Percentiles rank a stretch among this genome's conserved stretches.
Conservation (phyloP, 768 basidiomycete species). For the Lactarius hatsudake region DNA sequence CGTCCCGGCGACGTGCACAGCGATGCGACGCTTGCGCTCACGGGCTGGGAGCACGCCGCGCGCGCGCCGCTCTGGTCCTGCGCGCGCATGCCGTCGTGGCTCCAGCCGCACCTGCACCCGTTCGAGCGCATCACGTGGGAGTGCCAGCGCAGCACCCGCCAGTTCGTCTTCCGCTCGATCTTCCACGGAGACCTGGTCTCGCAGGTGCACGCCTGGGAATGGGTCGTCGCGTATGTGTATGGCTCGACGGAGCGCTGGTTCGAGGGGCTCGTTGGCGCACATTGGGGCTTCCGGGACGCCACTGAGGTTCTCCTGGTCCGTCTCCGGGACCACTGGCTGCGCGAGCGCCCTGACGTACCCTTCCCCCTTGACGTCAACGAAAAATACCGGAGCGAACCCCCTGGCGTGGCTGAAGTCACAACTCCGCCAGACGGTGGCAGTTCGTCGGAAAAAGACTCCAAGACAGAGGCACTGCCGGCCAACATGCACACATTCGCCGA, state of each 20-base stretch:
- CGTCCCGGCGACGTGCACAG: constrained; percentile 21
- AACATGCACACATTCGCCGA: no score
- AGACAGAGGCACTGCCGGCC: no score
- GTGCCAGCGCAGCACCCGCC: constrained; percentile 30
- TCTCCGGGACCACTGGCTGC: constrained; percentile 32
- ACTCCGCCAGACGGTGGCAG: no score
- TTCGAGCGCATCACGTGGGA: constrained; percentile 31
- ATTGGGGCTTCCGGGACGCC: constrained; percentile 32
- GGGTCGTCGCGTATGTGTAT: constrained; percentile 34
- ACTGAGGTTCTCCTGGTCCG: constrained; percentile 31
- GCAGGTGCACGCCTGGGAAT: constrained; percentile 28
- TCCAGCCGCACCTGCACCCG: constrained; percentile 27
- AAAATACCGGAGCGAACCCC: neutral
- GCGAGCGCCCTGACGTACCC: constrained; percentile 30
- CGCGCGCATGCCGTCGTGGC: constrained; percentile 34
- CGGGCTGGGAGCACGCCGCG: constrained; percentile 35
- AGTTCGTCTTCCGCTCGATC: constrained; percentile 29
- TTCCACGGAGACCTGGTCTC: constrained; percentile 24
- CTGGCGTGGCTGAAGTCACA: no score
- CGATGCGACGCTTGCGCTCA: constrained; percentile 29
- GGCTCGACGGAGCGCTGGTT: constrained; percentile 36
- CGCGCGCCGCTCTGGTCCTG: constrained; percentile 37
- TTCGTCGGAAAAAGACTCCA: no score
- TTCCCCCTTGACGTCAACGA: constrained; percentile 28
- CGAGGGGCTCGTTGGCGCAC: constrained; percentile 32